Evolutionary conservation across 306 rosid species (phyloP).

Genomic region (Dalbergia cultrata): DNA sequence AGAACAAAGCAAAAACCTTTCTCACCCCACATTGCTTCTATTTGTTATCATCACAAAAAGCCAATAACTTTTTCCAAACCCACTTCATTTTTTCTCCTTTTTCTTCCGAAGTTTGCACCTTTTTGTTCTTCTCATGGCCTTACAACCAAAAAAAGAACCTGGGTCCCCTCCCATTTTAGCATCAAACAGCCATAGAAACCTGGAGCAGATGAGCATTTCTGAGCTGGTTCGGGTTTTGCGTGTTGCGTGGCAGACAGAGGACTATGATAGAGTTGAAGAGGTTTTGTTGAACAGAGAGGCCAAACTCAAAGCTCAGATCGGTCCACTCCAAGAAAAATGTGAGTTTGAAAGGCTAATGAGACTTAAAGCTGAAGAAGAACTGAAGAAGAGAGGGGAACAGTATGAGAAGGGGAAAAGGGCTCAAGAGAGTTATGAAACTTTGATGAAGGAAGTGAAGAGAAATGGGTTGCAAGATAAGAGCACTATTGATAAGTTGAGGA

Average conservation of each 20-base stretch:
- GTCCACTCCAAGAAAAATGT: neutral
- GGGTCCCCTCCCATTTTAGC: neutral
- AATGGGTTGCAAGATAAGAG: neutral
- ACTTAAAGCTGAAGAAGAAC: constrained; percentile 15
- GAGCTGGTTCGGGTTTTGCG: constrained; percentile 32
- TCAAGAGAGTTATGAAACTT: constrained; percentile 25
- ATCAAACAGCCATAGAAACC: neutral
- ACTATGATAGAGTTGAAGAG: constrained; percentile 34
- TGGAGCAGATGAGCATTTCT: neutral
- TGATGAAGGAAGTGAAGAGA: constrained; percentile 39
- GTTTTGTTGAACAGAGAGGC: constrained; percentile 16
- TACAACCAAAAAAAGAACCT: neutral
- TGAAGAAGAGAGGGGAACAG: constrained; percentile 31
- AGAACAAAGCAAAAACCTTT: neutral
- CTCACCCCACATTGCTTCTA: neutral
- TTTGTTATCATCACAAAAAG: neutral
- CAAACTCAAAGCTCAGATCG: neutral
- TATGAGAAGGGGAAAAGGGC: constrained; percentile 20
- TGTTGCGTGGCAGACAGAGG: neutral
- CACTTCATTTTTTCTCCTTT: neutral
- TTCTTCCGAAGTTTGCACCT: constrained; percentile 15
- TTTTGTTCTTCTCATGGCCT: constrained; percentile 7
- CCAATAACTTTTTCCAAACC: neutral
- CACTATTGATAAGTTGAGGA: neutral
- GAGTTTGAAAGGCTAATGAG: neutral